Conservation (phyloP, 768 basidiomycete genomes). For the Tylopilus sp. region DNA sequence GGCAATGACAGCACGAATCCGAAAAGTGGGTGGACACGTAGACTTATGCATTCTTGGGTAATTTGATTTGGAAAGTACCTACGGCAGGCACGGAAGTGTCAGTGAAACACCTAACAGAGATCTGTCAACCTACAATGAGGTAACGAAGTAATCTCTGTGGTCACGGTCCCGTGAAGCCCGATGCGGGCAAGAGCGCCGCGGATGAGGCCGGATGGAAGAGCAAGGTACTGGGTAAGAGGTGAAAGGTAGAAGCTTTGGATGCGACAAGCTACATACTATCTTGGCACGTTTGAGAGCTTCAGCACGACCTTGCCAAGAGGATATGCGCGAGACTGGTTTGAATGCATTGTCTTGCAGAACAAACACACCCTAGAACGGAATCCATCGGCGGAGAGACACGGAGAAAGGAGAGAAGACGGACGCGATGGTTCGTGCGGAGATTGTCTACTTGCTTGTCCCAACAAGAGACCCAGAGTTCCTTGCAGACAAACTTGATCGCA, state of each 20-base stretch:
- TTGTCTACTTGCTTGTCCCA: constrained; percentile 86
- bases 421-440: constrained; percentile 89
- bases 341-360: constrained; percentile 91
- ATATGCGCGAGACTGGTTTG: constrained; percentile 78
- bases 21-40: not conserved
- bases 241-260: not conserved
- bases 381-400: not conserved
- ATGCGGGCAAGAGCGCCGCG: constrained; percentile 77
- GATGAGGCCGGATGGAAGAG: constrained; percentile 81
- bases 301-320: constrained; percentile 73
- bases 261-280: constrained; percentile 46
- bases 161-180: constrained; percentile 71
- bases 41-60: constrained; percentile 52
- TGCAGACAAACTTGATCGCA: constrained; percentile 92
- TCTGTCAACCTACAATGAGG: constrained; percentile 70
- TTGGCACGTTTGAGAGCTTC: constrained; percentile 71
- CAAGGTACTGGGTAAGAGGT: constrained; percentile 50
- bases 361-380: constrained; percentile 57
- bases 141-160: constrained; percentile 59
- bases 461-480: constrained; percentile 88
- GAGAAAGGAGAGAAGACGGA: constrained; percentile 35
- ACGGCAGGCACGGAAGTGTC: not conserved
- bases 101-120: not conserved
- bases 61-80: constrained; percentile 84
- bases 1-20: no score